A percentile compares a stretch with the other conserved stretches of the same genome.
phyloP scores from a whole-genome alignment of 176 grass and related monocot genomes.

The Carex kokanica region DNA sequence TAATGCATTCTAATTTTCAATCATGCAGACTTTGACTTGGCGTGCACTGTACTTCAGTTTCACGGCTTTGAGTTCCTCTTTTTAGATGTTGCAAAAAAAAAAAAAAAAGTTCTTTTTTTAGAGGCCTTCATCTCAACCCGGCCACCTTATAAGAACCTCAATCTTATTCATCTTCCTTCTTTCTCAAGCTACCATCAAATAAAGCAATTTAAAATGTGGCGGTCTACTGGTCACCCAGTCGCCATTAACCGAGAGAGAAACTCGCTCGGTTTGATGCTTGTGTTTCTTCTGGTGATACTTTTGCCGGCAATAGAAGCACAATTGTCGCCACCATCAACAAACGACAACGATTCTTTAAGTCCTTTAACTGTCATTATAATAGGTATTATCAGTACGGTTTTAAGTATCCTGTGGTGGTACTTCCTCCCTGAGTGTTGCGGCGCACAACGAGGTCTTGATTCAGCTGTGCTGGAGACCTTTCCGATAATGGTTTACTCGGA shows the following conservation, averaged over 20 bases:
- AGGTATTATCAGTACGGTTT: constrained; percentile 48
- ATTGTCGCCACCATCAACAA: background rate
- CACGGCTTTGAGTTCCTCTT: too few relatives aligned
- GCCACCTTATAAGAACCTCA: background rate
- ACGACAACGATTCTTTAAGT: constrained; percentile 37
- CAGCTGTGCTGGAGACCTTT: constrained; percentile 54
- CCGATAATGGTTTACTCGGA: constrained; percentile 66
- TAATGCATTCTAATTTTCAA: too few relatives aligned
- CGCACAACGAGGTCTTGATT: constrained; percentile 41
- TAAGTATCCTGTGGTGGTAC: constrained; percentile 32
- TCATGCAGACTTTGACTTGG: too few relatives aligned
- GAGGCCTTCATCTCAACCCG: background rate
- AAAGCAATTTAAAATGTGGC: constrained; percentile 19
- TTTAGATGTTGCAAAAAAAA: too few relatives aligned
- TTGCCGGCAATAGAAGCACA: constrained; percentile 24
- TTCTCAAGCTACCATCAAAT: background rate
- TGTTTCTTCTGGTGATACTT: constrained; percentile 7
- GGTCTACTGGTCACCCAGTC: background rate
- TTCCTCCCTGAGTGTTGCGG: background rate
- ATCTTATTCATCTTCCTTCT: background rate
- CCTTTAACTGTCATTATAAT: constrained; percentile 54
- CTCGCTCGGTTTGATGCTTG: background rate
- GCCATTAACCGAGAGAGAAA: background rate
- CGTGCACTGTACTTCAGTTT: too few relatives aligned
- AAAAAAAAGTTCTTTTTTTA: background rate